Base-by-base conservation (phyloP, 1,284 basidiomycete genomes). In the Ustilago sp. region DNA sequence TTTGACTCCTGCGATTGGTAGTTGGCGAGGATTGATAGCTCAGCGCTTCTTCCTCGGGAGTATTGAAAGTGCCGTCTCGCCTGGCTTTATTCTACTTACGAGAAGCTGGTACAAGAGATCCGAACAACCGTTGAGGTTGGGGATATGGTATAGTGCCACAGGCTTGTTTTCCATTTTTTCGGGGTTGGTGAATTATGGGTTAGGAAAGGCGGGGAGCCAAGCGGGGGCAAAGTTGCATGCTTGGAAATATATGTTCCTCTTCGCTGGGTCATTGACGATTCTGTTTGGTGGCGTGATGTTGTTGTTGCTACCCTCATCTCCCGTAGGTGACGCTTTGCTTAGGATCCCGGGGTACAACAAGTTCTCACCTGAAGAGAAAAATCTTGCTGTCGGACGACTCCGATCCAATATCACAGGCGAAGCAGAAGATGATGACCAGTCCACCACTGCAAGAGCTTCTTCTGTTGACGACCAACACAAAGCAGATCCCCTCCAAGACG, bases 171-270 rank as follows among this genome's bases (percentile, higher is more conserved):
- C 78, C 35, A 85, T 86, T 81, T 87, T 89, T 63, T 73, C 84
- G 2, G 88, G 88, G 9, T 78, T 88, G 19, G 84, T 89, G 78
- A 89, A 89, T 83, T 89, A 88, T 65, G 88, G 88, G 1, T 80
- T 89, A 3, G 88, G 85, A 15, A 81, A 74, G 39, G 84, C 87
- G 0, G 85, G 86, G 11, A 83, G 83, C 9, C 55, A 38, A 8
- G 36, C 57, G 0, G 79, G 80, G 7, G 82, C 86, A 1, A 65
- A 85, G 8, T 72, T 87, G 12, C 82, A 86, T 19, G 85, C 87
- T 0, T 89, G 89, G 89, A 88, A 89, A 80, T 87, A 87, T 70
- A 87, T 89, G 86, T 88, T 87, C 82, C 85, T 88, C 63, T 88
- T 88, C 56, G 88, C 87, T n/a, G 89, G 89, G 2, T 78, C 83